These are phyloP conservation scores for Trichophyton schoenleinii DNA, from an alignment of 2,329 filamentous ascomycete species.

Conservation along the genomic window DNA sequence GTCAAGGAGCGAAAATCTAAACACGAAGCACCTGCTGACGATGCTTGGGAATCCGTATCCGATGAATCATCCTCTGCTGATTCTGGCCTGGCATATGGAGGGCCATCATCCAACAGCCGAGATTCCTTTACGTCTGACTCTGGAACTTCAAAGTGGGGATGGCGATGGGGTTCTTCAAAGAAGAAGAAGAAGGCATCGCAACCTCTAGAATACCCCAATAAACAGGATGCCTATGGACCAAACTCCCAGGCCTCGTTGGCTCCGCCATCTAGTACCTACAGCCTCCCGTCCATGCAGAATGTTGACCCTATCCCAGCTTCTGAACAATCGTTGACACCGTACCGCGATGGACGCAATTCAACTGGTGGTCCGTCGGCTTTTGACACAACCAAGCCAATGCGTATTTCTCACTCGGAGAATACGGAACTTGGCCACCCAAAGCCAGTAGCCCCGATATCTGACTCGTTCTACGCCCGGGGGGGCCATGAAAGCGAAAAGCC, in stretches of 20 bases:
- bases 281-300: constrained; percentile 38
- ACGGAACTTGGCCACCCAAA: constrained; percentile 75
- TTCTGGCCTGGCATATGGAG: constrained; percentile 51
- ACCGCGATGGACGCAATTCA: constrained; percentile 21
- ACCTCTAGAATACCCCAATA: constrained; percentile 39
- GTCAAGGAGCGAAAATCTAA: constrained; percentile 17
- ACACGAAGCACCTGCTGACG: constrained; percentile 25
- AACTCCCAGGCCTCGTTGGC: constrained; percentile 9
- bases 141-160: constrained; percentile 46
- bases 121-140: constrained; percentile 45
- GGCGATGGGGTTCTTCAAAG: constrained; percentile 45
- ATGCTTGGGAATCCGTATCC: constrained; percentile 44
- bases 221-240: constrained; percentile 45
- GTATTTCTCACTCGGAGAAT: constrained; percentile 39
- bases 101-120: constrained; percentile 33
- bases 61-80: constrained; percentile 27
- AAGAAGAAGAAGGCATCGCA: constrained; percentile 20
- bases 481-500: constrained; percentile 13
- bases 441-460: constrained; percentile 60
- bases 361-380: background rate
- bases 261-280: constrained; percentile 3
- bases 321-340: constrained; percentile 50
- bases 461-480: constrained; percentile 47
- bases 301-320: constrained; percentile 55
- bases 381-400: constrained; percentile 3